Base-by-base conservation (phyloP, 371 early-diverging fungal species). In the Amoeboaphelidium protococcarum region DNA sequence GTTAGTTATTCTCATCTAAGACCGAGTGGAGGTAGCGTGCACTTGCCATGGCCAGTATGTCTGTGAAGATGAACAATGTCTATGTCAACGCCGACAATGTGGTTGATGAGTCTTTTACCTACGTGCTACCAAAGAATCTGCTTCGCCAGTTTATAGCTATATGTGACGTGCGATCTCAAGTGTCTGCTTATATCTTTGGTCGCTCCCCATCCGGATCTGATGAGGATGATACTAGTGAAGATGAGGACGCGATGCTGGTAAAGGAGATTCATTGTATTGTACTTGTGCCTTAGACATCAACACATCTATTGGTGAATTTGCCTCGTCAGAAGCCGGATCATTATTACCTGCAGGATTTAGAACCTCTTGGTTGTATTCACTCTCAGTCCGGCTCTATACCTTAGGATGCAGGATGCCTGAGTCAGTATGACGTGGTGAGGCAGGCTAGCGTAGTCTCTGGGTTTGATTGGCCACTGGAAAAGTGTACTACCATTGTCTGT, bases 21-120 rank as follows among this genome's bases (percentile, higher is more conserved):
- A 90, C 95, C 0, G 97, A 96, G 58, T 96, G 97, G 97, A 83
- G 97, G 54, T 73, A 83, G 44, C 76, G 95, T 40, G 92, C 95
- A 23, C 80, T 95, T 47, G 81, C 95, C 3, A 78, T 89, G 3
- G 84, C 88, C 49, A 90, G 87, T 57, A 59, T 96, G 56, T 79
- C 82, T 48, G 60, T 91, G 58, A 83, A 92, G 58, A 89, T 92
- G 16, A 82, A 88, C 60, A 83, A 94, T 64, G 78, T 94, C 54
- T 90, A 86, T 54, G 91, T 94, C 47, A 74, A 83, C 51, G 90
- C 88, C 55, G 81, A 89, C 58, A 74, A 80, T 59, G 90, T 91
- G 52, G 66, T 81, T 25, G 82, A 81, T 13, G 52, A 52, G 44
- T 44, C 23, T 0, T 85, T 71, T 60, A 92, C 92, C 4, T 91